phyloP scores from a whole-genome alignment of 805 yeast genomes.

The Metschnikowia continentalis region DNA sequence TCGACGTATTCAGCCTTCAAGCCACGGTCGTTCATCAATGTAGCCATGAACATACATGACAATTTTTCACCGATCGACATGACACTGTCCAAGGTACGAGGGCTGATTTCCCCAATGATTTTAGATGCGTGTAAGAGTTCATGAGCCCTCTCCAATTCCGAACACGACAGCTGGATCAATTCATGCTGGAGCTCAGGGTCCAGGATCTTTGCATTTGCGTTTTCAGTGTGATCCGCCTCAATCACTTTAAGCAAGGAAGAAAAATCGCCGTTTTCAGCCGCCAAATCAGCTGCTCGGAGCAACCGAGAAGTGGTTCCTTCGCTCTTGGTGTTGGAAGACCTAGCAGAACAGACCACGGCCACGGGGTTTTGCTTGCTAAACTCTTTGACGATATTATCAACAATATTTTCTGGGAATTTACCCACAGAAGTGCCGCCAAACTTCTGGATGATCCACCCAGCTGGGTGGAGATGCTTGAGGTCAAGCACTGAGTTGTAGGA shows the following conservation, averaged over 20 bases:
- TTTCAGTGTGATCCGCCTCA: constrained; percentile 70
- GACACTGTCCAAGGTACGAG: constrained; percentile 82
- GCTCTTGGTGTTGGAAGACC: constrained; percentile 84
- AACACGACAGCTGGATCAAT: constrained; percentile 55
- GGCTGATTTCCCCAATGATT: constrained; percentile 85
- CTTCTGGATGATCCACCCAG: constrained; percentile 64
- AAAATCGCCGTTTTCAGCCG: constrained; percentile 59
- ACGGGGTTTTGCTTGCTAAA: constrained; percentile 61
- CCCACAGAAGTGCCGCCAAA: constrained; percentile 98
- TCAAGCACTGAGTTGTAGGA: constrained; percentile 42
- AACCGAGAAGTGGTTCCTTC: constrained; percentile 95
- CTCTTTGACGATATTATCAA: constrained; percentile 73
- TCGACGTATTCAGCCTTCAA: constrained; percentile 74
- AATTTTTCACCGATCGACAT: constrained; percentile 94
- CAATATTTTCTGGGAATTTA: constrained; percentile 82
- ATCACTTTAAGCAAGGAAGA: constrained; percentile 58
- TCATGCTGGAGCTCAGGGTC: constrained; percentile 42
- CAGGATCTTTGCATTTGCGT: constrained; percentile 57
- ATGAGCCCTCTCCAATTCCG: constrained; percentile 64
- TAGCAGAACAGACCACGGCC: constrained; percentile 94
- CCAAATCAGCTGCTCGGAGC: constrained; percentile 76
- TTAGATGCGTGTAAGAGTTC: constrained; percentile 81
- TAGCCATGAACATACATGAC: constrained; percentile 84
- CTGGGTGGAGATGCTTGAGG: constrained; percentile 21
- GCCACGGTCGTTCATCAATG: constrained; percentile 80